phyloP scores from a whole-genome alignment of 805 yeast genomes.

The Ogataea salicorniae region DNA sequence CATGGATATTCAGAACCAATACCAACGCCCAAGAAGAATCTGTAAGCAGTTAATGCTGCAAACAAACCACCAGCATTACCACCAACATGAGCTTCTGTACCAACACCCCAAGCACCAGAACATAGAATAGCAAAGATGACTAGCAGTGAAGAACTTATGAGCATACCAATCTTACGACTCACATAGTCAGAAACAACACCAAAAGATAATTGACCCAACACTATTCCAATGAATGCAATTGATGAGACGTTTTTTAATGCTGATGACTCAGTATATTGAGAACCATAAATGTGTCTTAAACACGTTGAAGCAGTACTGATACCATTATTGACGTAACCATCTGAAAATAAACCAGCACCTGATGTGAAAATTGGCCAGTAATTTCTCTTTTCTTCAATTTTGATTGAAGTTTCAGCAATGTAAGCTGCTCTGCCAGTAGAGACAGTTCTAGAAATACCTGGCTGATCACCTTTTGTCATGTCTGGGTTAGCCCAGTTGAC shows the following conservation, averaged over 20 bases:
- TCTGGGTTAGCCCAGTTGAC: constrained; percentile 1
- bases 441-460: not conserved
- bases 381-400: constrained; percentile 20
- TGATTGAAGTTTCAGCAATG: constrained; percentile 22
- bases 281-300: constrained; percentile 62
- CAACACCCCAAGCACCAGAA: constrained; percentile 85
- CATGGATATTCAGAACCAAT: constrained; percentile 96
- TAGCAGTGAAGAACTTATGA: constrained; percentile 66
- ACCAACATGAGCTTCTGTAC: constrained; percentile 27
- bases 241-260: constrained; percentile 81
- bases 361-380: constrained; percentile 71
- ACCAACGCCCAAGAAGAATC: constrained; percentile 86
- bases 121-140: constrained; percentile 73
- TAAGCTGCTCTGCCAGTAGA: constrained; percentile 15
- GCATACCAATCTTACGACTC: constrained; percentile 81
- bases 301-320: constrained; percentile 77
- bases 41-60: constrained; percentile 75
- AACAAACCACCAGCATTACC: constrained; percentile 71
- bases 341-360: constrained; percentile 91
- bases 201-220: constrained; percentile 78
- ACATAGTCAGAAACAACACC: constrained; percentile 77
- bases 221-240: constrained; percentile 89
- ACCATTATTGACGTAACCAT: constrained; percentile 87
- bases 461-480: not conserved
- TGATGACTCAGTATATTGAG: constrained; percentile 50